These are phyloP conservation scores for Trametes coccinea DNA, from an alignment of 768 basidiomycete genomes.

Conservation along the genomic window DNA sequence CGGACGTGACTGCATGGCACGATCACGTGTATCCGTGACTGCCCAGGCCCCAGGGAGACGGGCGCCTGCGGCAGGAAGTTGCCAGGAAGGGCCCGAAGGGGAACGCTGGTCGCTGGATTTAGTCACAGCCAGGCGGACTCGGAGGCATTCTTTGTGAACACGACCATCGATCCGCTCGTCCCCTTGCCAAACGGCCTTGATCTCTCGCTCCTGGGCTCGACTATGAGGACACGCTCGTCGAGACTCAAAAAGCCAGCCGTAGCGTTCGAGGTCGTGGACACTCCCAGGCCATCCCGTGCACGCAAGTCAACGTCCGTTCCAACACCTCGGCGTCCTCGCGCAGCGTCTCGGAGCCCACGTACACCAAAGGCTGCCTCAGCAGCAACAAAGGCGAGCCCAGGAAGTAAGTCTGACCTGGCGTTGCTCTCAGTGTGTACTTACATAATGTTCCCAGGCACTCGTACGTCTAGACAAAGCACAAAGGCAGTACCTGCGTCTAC, in stretches of 20 bases:
- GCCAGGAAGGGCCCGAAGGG: neutral
- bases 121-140: neutral
- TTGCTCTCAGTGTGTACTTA: neutral
- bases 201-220: neutral
- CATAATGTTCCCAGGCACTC: neutral
- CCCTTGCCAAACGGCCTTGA: slow-evolving; percentile 2
- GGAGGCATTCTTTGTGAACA: slow-evolving; percentile 1
- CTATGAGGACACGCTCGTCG: neutral
- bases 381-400: neutral
- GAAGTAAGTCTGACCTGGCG: neutral
- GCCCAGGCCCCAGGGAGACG: neutral
- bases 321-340: neutral
- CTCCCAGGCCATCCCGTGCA: neutral
- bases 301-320: neutral
- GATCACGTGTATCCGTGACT: slow-evolving; percentile 1
- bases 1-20: neutral
- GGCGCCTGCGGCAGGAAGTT: neutral
- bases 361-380: neutral
- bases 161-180: neutral
- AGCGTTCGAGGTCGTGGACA: neutral
- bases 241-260: slow-evolving; percentile 5
- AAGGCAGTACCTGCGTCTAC: neutral
- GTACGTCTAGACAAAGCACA: neutral
- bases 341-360: no score
- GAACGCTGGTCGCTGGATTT: neutral